These are phyloP conservation scores for Aphanomyces cochlioides DNA, from an alignment of 352 stramenopile species.

Conservation along the genomic window DNA sequence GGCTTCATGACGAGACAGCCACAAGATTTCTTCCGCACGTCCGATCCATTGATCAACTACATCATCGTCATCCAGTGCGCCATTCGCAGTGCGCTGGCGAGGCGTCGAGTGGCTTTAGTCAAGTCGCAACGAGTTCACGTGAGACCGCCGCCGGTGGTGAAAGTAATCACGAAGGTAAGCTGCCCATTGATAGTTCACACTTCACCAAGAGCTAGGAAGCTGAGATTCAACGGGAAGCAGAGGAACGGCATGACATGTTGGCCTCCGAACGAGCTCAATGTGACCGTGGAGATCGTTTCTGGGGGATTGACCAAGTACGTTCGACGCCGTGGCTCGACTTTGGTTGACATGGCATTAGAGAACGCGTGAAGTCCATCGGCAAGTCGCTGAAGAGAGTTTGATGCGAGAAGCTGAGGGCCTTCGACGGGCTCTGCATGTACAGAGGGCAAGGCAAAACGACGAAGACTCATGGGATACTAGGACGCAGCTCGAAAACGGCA, in stretches of 20 bases:
- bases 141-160: too few species aligned
- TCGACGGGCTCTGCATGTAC: conserved; percentile 19
- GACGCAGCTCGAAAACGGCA: conserved; percentile 6
- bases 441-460: not conserved
- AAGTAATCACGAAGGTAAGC: too few species aligned
- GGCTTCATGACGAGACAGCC: not conserved
- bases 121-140: too few species aligned
- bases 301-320: conserved; percentile 25
- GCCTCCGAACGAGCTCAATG: not conserved
- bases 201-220: too few species aligned
- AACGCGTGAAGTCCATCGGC: conserved; percentile 13
- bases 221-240: conserved; percentile 20
- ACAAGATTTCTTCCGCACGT: not conserved
- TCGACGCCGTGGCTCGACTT: not conserved
- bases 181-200: too few species aligned
- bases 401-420: conserved; percentile 25
- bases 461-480: not conserved
- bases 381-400: conserved; percentile 9
- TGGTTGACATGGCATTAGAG: not conserved
- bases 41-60: conserved; percentile 8
- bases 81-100: conserved; percentile 11
- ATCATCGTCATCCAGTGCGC: conserved; percentile 22
- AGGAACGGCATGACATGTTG: conserved; percentile 16
- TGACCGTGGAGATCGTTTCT: conserved; percentile 15
- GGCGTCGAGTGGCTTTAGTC: not conserved